Base-by-base conservation (phyloP, 371 early-diverging fungal species). In the Cokeromyces recurvatus region DNA sequence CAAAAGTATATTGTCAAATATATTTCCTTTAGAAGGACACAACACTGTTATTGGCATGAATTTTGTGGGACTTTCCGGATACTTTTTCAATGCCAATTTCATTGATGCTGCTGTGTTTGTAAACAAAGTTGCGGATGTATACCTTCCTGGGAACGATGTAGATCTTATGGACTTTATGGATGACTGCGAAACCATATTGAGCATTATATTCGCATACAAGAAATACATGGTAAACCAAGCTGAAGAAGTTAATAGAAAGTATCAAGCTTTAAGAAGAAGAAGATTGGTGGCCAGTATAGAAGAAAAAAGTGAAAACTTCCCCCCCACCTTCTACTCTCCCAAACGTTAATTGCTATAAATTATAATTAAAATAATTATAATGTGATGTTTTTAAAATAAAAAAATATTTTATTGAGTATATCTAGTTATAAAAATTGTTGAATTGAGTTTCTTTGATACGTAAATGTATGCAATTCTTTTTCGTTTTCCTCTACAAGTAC, bases 301-400 rank as follows among this genome's bases (percentile, higher is more conserved):
- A 53, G 20, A 59, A 53, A 22, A 76, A 67, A 21, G 77, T 43
- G 4, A 66, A 11, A 2, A 49, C 35, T 12, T 23, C 21, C 27
- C 23, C 14, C 27, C 47, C 37, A 24, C 46, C 39, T 20, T 47
- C 47, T 20, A 43, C 20, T 57, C 44, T 20, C 40, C 20, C 15
- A 37, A 37, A 15, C 32, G 34, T 11, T 7, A 27, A 27, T 27
- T 7, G 11, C 11, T 27, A 11, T 27, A 27, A 27, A 27, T 27
- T 27, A 27, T 5, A 27, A 27, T 27, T 7, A 27, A 27, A n/a
- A n/a, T n/a, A n/a, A n/a, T n/a, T n/a, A n/a, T n/a, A n/a, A n/a
- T n/a, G n/a, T n/a, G n/a, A n/a, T n/a, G n/a, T n/a, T n/a, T n/a
- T n/a, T n/a, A n/a, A n/a, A n/a, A n/a, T n/a, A n/a, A n/a, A n/a